Percentiles rank a stretch among this genome's conserved stretches.
phyloP scores from a whole-genome alignment of 768 basidiomycete species.

The Mrakia blollopis region DNA sequence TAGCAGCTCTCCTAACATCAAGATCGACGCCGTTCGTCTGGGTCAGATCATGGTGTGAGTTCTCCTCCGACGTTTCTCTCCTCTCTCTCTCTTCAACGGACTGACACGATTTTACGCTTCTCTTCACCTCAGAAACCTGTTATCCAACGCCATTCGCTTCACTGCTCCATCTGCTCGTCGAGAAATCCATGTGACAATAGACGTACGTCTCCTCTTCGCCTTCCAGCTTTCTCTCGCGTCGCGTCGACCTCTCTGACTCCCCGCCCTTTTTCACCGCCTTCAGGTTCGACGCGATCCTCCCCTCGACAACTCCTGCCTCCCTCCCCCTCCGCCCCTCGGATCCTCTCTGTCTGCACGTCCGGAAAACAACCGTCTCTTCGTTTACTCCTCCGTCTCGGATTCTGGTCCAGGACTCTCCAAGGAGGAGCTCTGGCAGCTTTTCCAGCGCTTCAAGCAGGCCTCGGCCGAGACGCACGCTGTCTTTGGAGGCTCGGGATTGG shows the following conservation, averaged over 20 bases:
- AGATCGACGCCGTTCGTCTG: conserved; percentile 26
- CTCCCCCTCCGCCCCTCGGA: neutral
- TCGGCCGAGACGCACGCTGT: conserved; percentile 15
- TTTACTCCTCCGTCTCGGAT: conserved; percentile 43
- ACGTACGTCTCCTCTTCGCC: conserved; percentile 18
- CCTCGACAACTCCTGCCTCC: conserved; percentile 16
- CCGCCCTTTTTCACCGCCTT: too few relatives aligned
- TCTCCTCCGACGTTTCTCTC: neutral
- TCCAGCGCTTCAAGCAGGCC: conserved; percentile 39
- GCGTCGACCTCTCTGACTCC: too few relatives aligned
- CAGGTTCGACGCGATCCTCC: conserved; percentile 42
- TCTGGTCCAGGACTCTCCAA: conserved; percentile 43
- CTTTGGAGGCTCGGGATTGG: conserved; percentile 43
- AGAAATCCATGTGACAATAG: conserved; percentile 43
- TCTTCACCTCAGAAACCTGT: conserved; percentile 40
- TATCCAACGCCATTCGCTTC: conserved; percentile 44
- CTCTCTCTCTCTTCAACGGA: neutral
- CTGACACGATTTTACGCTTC: neutral
- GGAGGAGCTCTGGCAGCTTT: conserved; percentile 39
- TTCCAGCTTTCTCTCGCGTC: too few relatives aligned
- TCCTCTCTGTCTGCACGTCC: conserved; percentile 40
- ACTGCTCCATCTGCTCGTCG: conserved; percentile 32
- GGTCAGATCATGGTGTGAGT: conserved; percentile 21
- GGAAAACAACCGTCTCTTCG: conserved; percentile 36
- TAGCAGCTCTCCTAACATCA: conserved; percentile 28